Base-by-base conservation (phyloP, 257 asterid species). In the Solanum tacnaense region DNA sequence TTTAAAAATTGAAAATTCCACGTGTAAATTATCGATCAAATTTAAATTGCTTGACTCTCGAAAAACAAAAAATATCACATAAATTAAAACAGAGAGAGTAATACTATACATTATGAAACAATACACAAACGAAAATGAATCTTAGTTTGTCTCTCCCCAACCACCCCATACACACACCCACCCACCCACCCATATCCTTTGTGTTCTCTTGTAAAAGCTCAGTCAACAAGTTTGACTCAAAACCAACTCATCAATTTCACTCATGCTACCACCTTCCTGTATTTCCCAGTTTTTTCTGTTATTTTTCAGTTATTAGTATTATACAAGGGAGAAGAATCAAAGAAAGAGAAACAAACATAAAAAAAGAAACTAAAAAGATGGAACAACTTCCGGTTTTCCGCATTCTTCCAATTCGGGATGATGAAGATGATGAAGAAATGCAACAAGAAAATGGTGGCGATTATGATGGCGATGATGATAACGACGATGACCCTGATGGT, bases 51-150 rank as follows among this genome's bases (percentile, higher is more conserved):
- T 46, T 46, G 56, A 46, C 18, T 46, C 0, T 46, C 18, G 20
- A 46, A 46, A 46, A 46, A 46, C 0, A 0, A 13, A 46, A 46
- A 46, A 13, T 46, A 1, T 46, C 20, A 46, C 2, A 46, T 46
- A 46, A 0, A 13, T 13, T 44, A 2, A 46, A 0, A 5, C 5
- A 12, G 2, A 46, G 1, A 13, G 0, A 13, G 0, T 46, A 46
- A 13, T 46, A 13, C 1, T 15, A 49, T 49, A 49, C 21, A 49
- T 15, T 13, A 49, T 5, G 21, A 15, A 49, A 49, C 0, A 49
- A 49, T 13, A 13, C 0, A 1, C 0, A 46, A 46, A 46, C 3
- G 7, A 46, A 0, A 52, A 52, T 6, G 0, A 16, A 56, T 20
- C 25, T 56, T 56, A 20, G 65, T 60, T 23, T 0, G 70, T n/a